Percentiles rank a stretch among this genome's conserved stretches.
phyloP scores from a whole-genome alignment of 2,329 filamentous ascomycete species.

The Aureobasidium melanogenum region DNA sequence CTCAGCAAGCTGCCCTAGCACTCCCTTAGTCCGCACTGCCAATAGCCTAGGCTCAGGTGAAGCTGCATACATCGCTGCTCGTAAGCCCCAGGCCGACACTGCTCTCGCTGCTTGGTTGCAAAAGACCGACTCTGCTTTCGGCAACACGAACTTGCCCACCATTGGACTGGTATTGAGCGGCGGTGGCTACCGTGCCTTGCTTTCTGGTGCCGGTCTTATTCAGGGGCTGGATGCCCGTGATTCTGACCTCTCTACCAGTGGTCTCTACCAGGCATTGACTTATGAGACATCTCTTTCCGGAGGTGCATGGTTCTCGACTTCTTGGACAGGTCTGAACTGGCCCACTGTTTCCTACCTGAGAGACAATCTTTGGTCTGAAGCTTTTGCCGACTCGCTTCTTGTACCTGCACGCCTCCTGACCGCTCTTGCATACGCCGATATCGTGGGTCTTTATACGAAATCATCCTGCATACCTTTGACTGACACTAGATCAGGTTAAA shows the following conservation, averaged over 20 bases:
- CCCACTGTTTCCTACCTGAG: conserved; percentile 34
- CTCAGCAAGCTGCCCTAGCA: conserved; percentile 30
- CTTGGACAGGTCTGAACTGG: conserved; percentile 38
- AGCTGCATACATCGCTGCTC: conserved; percentile 29
- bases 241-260: conserved; percentile 29
- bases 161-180: conserved; percentile 36
- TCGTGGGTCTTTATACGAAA: conserved; percentile 13
- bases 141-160: conserved; percentile 29
- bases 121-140: conserved; percentile 28
- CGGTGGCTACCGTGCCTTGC: conserved; percentile 34
- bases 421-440: conserved; percentile 21
- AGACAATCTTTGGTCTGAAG: conserved; percentile 32
- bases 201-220: conserved; percentile 32
- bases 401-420: conserved; percentile 27
- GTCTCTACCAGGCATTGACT: conserved; percentile 37
- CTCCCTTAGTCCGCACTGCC: conserved; percentile 30
- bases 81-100: conserved; percentile 31
- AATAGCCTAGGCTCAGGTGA: conserved; percentile 30
- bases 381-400: conserved; percentile 30
- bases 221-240: conserved; percentile 38
- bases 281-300: conserved; percentile 41
- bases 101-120: conserved; percentile 32
- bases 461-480: not conserved
- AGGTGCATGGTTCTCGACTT: conserved; percentile 39
- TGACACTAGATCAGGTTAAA: conserved; percentile 9